Conservation (phyloP, 768 basidiomycete genomes). For the Asterophora lycoperdoides region DNA sequence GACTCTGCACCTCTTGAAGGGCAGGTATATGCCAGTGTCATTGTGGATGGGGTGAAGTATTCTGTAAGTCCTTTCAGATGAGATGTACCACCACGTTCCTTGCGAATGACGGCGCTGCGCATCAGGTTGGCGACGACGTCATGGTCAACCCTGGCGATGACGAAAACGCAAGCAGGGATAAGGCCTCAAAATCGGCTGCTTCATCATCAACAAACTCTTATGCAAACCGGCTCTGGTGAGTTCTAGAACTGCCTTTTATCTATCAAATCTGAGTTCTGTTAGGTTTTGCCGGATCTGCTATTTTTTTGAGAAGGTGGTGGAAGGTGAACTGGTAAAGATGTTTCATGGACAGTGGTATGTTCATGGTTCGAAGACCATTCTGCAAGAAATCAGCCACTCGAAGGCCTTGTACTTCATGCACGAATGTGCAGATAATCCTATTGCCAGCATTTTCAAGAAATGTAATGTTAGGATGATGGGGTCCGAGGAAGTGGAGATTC, state of each 20-base stretch:
- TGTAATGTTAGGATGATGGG: constrained; percentile 46
- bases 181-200: constrained; percentile 33
- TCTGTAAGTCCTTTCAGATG: constrained; percentile 30
- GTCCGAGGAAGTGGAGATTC: constrained; percentile 40
- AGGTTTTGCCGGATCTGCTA: constrained; percentile 74
- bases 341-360: constrained; percentile 72
- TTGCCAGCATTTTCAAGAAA: constrained; percentile 55
- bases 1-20: constrained; percentile 17
- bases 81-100: no score
- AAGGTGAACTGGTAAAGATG: constrained; percentile 33
- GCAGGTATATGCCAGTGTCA: constrained; percentile 41
- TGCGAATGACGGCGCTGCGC: background rate
- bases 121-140: constrained; percentile 59
- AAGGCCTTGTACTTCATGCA: constrained; percentile 52
- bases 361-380: constrained; percentile 61
- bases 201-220: constrained; percentile 50
- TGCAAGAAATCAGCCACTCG: constrained; percentile 65
- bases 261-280: background rate
- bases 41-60: constrained; percentile 57
- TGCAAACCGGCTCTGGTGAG: constrained; percentile 59
- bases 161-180: constrained; percentile 35
- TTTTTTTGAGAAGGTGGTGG: constrained; percentile 43
- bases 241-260: background rate
- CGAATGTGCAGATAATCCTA: constrained; percentile 51
- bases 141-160: constrained; percentile 60